These are phyloP conservation scores for Closterium sp. DNA, from an alignment of 139 green algal species.

Conservation along the genomic window DNA sequence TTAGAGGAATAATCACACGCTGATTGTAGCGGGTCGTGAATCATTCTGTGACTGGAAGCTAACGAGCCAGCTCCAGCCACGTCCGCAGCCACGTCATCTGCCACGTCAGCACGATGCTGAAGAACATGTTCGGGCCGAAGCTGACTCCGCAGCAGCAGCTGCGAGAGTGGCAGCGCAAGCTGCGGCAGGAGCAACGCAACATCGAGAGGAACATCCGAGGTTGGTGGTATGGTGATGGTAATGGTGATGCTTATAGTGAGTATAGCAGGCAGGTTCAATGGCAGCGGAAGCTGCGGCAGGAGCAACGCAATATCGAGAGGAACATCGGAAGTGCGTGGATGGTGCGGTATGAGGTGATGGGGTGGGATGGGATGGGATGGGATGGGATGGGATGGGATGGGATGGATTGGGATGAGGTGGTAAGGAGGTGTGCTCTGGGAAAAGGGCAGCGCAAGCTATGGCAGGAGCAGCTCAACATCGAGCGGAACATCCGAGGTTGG, in stretches of 20 bases:
- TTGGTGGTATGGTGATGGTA: no score
- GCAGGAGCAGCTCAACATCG: constrained; percentile 31
- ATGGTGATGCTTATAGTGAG: no score
- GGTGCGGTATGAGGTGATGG: no score
- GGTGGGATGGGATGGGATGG: background rate
- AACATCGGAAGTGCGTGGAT: constrained; percentile 25
- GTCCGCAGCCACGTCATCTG: background rate
- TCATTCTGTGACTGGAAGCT: no score
- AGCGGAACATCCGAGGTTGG: constrained; percentile 30
- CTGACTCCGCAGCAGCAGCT: constrained; percentile 42
- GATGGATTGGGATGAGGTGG: background rate
- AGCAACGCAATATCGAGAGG: constrained; percentile 31
- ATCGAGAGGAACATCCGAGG: constrained; percentile 38
- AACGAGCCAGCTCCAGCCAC: background rate
- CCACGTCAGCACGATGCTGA: constrained; percentile 1
- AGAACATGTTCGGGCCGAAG: constrained; percentile 36
- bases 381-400: background rate
- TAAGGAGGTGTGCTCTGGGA: no score
- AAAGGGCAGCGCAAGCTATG: constrained; percentile 23
- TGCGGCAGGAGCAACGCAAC: constrained; percentile 35
- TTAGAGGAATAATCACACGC: background rate
- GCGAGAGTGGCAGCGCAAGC: constrained; percentile 31
- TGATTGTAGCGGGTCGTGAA: background rate
- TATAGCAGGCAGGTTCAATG: no score
- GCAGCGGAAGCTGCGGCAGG: constrained; percentile 25